Percentiles rank a stretch among this genome's conserved stretches.
Evolutionary conservation across 2,329 filamentous ascomycete genomes (phyloP).

Genomic region (Celoporthe dispersa): DNA sequence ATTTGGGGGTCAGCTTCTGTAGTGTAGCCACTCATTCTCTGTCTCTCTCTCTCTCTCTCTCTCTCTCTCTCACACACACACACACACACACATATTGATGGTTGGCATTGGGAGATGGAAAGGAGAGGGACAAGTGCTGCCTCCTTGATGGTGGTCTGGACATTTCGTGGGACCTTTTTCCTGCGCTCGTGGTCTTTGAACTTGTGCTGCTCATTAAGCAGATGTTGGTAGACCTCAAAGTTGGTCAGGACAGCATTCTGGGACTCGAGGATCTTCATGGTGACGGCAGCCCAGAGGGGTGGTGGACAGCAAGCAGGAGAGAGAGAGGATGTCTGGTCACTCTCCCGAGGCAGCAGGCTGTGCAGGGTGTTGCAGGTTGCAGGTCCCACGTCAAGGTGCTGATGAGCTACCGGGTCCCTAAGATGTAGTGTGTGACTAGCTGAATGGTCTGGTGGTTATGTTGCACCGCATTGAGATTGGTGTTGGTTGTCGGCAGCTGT

Average conservation of each 20-base stretch:
- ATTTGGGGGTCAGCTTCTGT: conserved; percentile 13
- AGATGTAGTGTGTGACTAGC: neutral
- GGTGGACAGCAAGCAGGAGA: neutral
- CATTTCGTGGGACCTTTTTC: conserved; percentile 54
- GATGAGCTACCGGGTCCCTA: neutral
- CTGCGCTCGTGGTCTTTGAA: conserved; percentile 47
- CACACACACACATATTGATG: too few relatives aligned
- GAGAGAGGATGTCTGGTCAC: neutral
- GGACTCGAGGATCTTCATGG: conserved; percentile 73
- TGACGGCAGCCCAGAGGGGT: neutral
- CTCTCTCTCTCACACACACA: too few relatives aligned
- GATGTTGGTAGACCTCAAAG: conserved; percentile 72
- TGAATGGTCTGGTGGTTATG: neutral
- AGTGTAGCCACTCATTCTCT: neutral
- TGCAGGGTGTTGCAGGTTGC: neutral
- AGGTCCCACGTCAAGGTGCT: neutral
- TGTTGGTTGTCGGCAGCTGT: neutral
- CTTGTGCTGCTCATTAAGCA: conserved; percentile 61
- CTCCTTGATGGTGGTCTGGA: conserved; percentile 67
- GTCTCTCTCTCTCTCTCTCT: too few relatives aligned
- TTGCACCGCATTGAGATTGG: neutral
- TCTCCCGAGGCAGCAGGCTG: neutral
- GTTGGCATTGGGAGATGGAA: neutral
- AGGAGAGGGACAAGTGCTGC: conserved; percentile 47
- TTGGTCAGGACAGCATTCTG: conserved; percentile 74